Conservation (phyloP, 345 rosid genomes). For the Trapa bicornis region DNA sequence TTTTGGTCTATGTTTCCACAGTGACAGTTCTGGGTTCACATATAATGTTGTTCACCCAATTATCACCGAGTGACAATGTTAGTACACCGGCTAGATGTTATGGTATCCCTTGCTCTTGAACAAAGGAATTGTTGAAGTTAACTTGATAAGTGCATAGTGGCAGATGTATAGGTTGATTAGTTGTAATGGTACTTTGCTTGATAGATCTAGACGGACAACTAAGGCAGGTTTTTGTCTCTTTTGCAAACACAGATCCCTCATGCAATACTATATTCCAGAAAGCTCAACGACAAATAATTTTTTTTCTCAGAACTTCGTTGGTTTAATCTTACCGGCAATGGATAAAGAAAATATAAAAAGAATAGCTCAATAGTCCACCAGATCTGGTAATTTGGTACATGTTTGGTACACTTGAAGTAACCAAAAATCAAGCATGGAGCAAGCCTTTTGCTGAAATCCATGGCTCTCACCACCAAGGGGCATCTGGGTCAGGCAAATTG, state of each 20-base stretch:
- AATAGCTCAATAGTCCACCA: too few relatives aligned
- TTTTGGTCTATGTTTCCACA: background rate
- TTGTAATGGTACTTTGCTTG: background rate
- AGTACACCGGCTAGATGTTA: too few relatives aligned
- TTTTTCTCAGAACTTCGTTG: background rate
- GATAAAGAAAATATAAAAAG: too few relatives aligned
- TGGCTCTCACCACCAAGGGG: background rate
- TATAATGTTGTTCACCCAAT: background rate
- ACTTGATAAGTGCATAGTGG: too few relatives aligned
- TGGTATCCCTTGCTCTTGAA: too few relatives aligned
- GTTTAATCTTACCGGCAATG: too few relatives aligned
- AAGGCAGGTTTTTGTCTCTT: background rate
- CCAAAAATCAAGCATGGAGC: background rate
- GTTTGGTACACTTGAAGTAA: background rate
- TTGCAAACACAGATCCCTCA: background rate
- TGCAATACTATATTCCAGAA: background rate
- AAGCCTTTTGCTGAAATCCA: background rate
- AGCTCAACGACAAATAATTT: background rate
- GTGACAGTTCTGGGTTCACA: background rate
- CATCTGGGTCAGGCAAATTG: too few relatives aligned
- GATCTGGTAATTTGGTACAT: too few relatives aligned
- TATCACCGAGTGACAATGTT: too few relatives aligned
- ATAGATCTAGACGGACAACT: background rate
- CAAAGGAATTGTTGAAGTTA: too few relatives aligned
- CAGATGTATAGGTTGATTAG: too few relatives aligned